These are phyloP conservation scores for Pyrenochaeta sp. DNA, from an alignment of 2,329 filamentous ascomycete genomes.

Conservation along the genomic window DNA sequence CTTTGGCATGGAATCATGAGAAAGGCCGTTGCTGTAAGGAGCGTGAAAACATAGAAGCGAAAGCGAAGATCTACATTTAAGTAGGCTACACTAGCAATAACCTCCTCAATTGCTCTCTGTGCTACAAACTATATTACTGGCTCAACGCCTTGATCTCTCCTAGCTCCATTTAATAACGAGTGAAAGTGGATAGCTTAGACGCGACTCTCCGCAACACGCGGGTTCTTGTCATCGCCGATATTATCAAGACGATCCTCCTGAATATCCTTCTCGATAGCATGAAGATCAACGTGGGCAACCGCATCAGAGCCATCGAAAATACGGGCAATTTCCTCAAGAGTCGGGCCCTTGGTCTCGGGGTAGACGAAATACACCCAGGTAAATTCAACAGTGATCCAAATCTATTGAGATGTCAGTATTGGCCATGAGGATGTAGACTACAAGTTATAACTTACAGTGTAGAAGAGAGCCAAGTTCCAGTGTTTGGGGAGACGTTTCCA, in stretches of 20 bases:
- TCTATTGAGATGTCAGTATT: constrained; percentile 10
- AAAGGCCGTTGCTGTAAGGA: no score
- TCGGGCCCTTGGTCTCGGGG: constrained; percentile 70
- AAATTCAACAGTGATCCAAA: constrained; percentile 68
- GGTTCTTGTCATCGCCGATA: constrained; percentile 22
- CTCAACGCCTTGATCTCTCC: neutral
- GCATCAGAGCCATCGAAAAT: constrained; percentile 73
- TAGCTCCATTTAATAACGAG: neutral
- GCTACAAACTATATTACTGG: neutral
- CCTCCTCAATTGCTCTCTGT: no score
- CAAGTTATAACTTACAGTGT: constrained; percentile 52
- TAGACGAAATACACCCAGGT: constrained; percentile 62
- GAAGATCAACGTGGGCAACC: constrained; percentile 37
- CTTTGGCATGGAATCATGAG: no score
- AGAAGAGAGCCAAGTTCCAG: constrained; percentile 73
- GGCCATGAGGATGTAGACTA: neutral
- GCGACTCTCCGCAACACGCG: constrained; percentile 18
- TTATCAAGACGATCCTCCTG: constrained; percentile 20
- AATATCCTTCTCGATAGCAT: constrained; percentile 31
- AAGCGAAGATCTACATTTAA: no score
- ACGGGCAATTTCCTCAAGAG: constrained; percentile 72
- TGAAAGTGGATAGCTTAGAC: constrained; percentile 11
- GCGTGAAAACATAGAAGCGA: no score
- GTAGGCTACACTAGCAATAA: no score
- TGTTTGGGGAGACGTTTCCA: constrained; percentile 65